Conservation (phyloP, 345 rosid species). For the Arabis hirsuta region DNA sequence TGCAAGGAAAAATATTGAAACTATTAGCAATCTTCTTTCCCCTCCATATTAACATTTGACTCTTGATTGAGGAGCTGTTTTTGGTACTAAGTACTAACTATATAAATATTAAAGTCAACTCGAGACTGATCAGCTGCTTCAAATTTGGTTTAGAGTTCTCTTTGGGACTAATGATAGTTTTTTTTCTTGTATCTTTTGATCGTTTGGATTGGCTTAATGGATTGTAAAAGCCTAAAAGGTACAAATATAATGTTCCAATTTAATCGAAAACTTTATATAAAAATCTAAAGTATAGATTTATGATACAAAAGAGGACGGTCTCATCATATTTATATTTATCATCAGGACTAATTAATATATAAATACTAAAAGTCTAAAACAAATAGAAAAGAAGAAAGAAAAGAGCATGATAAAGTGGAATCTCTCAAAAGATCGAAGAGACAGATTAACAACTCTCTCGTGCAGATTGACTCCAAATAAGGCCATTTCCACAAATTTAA, state of each 20-base stretch:
- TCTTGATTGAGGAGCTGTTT: conserved; percentile 8
- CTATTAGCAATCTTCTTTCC: too few species aligned
- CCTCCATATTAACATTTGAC: background rate
- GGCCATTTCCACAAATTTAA: conserved; percentile 30
- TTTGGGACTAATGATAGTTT: conserved; percentile 9
- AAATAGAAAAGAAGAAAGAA: background rate
- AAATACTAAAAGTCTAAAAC: background rate
- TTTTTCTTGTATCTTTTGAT: background rate
- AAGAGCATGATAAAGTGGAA: conserved; percentile 45
- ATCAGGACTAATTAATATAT: background rate
- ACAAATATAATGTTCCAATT: conserved; percentile 17
- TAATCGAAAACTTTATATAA: conserved; percentile 27
- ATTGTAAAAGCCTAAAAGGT: conserved; percentile 14
- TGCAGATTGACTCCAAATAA: conserved; percentile 38
- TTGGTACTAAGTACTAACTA: conserved; percentile 18
- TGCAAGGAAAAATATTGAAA: too few species aligned
- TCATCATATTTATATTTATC: conserved; percentile 19
- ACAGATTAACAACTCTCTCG: conserved; percentile 47
- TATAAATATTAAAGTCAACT: conserved; percentile 7
- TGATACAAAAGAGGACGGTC: conserved; percentile 36
- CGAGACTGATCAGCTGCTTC: background rate
- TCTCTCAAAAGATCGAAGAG: conserved; percentile 47
- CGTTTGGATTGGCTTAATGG: conserved; percentile 29
- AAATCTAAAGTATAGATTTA: conserved; percentile 3
- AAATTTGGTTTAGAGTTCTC: conserved; percentile 7